Evolutionary conservation across 2,329 filamentous ascomycete genomes (phyloP), one percentile per base, ranked within the genome.

Genomic region (Samsoniella hepiali): DNA sequence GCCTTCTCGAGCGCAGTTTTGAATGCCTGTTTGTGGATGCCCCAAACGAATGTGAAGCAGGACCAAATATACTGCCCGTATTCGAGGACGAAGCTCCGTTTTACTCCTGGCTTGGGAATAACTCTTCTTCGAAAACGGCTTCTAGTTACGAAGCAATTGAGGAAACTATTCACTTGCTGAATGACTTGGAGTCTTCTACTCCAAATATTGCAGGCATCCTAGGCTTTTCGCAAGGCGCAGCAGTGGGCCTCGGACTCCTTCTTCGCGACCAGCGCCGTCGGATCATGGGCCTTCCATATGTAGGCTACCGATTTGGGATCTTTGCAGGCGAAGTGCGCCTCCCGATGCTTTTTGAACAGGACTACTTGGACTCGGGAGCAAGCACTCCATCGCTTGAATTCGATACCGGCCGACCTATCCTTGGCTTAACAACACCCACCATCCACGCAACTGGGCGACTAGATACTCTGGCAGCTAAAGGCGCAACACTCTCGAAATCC

Each of bases 31-130:
- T 61, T 31, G 47, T 61, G 3, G 36, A 61, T 5, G 58, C 58
- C 10, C 58, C 58, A 3, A 61, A 53, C 47, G 47, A 61, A 54
- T 51, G 58, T 32, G 36, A 53, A 4, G 31, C 58, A 2, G 58
- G 58, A 6, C 58, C 58, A 7, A 53, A 61, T 22, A 54, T 61
- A 1, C 40, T 61, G 13, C 58, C 58, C 4, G 8, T 61, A 11
- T 61, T 61, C 11, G 58, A 61, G 13, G 58, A 61, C 11, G 58
- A 61, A n/a, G 58, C 42, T n/a, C 58, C 58, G 1, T 61, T 51
- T 13, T 61, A 61, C 58, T 61, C 58, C 15, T 61, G 58, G 58
- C 47, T 54, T 9, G 29, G 49, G 0, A n/a, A 13, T 9, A 7
- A 15, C 7, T 22, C n/a, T 31, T 31, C 45, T 5, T 34, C 32